Evolutionary conservation across 1,284 basidiomycete species (phyloP).

Genomic region (Ceratobasidium sp.): DNA sequence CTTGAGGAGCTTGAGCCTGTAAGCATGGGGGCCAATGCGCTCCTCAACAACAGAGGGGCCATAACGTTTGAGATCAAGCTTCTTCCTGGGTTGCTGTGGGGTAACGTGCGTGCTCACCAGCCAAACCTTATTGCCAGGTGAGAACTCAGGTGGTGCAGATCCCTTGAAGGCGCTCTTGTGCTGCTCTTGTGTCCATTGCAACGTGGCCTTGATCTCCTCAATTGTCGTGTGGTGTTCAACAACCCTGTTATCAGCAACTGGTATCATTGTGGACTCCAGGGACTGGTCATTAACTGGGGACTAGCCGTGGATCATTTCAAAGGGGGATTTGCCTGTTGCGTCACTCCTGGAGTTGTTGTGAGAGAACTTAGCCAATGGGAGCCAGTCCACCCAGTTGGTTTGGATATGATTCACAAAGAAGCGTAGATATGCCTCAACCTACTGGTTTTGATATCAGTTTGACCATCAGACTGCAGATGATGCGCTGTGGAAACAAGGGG

Average conservation of each 20-base stretch:
- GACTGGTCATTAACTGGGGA: conserved; percentile 25
- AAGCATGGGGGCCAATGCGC: background rate
- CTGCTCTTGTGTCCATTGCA: background rate
- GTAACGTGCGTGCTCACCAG: conserved; percentile 26
- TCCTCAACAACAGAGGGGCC: conserved; percentile 15
- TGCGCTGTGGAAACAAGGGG: too few species aligned
- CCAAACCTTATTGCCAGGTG: conserved; percentile 44
- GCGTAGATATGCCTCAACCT: too few species aligned
- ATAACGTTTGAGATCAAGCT: conserved; percentile 18
- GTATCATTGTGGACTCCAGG: conserved; percentile 47
- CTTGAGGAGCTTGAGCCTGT: background rate
- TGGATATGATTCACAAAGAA: too few species aligned
- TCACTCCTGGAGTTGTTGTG: too few species aligned
- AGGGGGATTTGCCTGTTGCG: conserved; percentile 54
- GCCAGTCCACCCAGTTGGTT: too few species aligned
- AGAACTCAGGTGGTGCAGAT: too few species aligned
- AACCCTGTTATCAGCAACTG: background rate
- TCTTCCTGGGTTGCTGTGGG: conserved; percentile 6
- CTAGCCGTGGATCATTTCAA: conserved; percentile 4
- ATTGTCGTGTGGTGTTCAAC: conserved; percentile 2
- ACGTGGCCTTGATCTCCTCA: conserved; percentile 1
- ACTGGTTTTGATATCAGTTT: too few species aligned
- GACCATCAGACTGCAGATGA: too few species aligned
- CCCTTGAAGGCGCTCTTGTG: background rate
- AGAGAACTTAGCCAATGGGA: too few species aligned